A percentile compares a stretch with the other conserved stretches of the same genome.
Evolutionary conservation across 2,329 filamentous ascomycete genomes (phyloP).

Genomic region (Mollisiaceae sp.): DNA sequence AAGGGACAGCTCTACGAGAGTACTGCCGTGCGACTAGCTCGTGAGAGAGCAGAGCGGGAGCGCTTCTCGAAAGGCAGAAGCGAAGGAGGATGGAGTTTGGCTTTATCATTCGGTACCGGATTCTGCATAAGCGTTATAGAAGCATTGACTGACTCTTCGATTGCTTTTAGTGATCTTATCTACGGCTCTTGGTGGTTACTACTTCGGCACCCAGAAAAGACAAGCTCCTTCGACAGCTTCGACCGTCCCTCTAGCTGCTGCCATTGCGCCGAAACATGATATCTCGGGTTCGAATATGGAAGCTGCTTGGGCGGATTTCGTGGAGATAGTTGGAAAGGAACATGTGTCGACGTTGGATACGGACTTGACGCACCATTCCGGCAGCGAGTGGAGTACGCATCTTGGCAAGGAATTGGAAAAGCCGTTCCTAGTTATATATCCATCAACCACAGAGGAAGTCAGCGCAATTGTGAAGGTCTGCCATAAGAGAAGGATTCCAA

Average conservation of each 20-base stretch:
- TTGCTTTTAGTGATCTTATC: constrained; percentile 37
- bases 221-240: constrained; percentile 58
- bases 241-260: constrained; percentile 61
- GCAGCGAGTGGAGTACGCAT: constrained; percentile 68
- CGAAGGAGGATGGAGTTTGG: constrained; percentile 53
- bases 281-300: constrained; percentile 67
- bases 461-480: constrained; percentile 89
- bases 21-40: constrained; percentile 57
- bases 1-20: constrained; percentile 65
- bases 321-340: constrained; percentile 65
- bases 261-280: constrained; percentile 60
- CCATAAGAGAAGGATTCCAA: constrained; percentile 78
- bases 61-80: constrained; percentile 52
- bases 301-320: constrained; percentile 73
- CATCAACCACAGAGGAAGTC: constrained; percentile 79
- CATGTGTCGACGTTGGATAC: constrained; percentile 65
- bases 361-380: constrained; percentile 62
- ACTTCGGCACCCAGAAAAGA: constrained; percentile 60
- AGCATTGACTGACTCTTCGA: constrained; percentile 15
- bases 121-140: background rate
- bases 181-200: constrained; percentile 50
- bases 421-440: constrained; percentile 77
- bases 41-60: constrained; percentile 60
- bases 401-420: constrained; percentile 53
- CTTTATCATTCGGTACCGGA: constrained; percentile 57